A percentile compares a stretch with the other conserved stretches of the same genome.
Conservation (phyloP, 2,329 filamentous ascomycete genomes). For the Dactylellina drechsleri region DNA sequence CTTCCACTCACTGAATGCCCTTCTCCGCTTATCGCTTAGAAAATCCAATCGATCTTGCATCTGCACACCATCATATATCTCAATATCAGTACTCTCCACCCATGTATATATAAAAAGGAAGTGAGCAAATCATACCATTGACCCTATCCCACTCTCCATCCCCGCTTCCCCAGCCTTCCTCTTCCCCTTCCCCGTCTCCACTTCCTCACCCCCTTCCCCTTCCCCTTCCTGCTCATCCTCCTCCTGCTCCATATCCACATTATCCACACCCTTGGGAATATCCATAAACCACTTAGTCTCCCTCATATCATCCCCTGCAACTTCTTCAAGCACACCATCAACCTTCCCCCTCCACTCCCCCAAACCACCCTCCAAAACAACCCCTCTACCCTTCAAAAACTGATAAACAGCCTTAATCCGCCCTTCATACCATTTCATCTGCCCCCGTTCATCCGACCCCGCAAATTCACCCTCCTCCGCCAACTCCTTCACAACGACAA, state of each 20-base stretch:
- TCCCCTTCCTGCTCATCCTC: conserved; percentile 21
- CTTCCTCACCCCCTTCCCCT: conserved; percentile 37
- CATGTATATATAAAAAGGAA: background rate
- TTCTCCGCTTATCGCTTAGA: conserved; percentile 71
- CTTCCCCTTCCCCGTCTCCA: conserved; percentile 29
- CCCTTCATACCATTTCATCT: conserved; percentile 53
- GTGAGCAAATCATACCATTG: conserved; percentile 27
- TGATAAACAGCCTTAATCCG: conserved; percentile 45
- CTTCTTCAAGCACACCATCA: conserved; percentile 55
- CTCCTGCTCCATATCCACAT: conserved; percentile 18
- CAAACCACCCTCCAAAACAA: conserved; percentile 42
- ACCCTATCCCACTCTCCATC: conserved; percentile 51
- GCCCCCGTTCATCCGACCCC: conserved; percentile 5
- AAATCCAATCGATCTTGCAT: conserved; percentile 78
- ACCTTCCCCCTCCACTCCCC: conserved; percentile 53
- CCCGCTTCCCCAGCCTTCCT: conserved; percentile 21
- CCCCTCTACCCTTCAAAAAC: conserved; percentile 55
- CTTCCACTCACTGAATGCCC: conserved; percentile 74
- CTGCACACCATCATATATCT: conserved; percentile 10
- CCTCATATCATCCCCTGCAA: conserved; percentile 55
- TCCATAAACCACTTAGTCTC: conserved; percentile 56
- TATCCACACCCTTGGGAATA: conserved; percentile 51
- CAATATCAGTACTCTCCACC: background rate
- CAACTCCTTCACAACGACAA: conserved; percentile 56
- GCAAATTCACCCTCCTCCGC: conserved; percentile 30